Conservation (phyloP, 2,329 filamentous ascomycete genomes). For the Epicoccum sorghinum region DNA sequence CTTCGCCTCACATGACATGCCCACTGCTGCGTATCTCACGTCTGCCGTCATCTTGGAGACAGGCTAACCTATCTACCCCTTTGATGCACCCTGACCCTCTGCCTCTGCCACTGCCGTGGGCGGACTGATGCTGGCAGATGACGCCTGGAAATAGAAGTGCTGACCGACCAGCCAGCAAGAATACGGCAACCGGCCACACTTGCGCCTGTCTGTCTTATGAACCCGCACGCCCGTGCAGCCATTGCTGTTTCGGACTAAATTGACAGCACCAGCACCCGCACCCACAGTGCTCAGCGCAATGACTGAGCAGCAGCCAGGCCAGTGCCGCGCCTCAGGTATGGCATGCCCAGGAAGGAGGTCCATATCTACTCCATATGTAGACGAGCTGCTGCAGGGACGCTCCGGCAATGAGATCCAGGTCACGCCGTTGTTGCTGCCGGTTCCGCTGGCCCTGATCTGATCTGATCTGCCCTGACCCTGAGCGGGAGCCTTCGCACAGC, state of each 20-base stretch:
- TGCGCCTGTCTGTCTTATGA: slow-evolving; percentile 12
- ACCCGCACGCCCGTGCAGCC: slow-evolving; percentile 10
- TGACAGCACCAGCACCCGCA: slow-evolving; percentile 8
- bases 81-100: not conserved
- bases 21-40: not conserved
- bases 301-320: slow-evolving; percentile 11
- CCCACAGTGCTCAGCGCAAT: slow-evolving; percentile 8
- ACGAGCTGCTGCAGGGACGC: slow-evolving; percentile 24
- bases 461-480: not conserved
- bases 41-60: not conserved
- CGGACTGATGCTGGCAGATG: not conserved
- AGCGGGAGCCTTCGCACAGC: not conserved
- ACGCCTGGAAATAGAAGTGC: slow-evolving; percentile 11
- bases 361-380: not conserved
- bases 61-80: too few relatives aligned
- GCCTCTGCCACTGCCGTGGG: not conserved
- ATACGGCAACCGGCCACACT: not conserved
- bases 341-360: too few relatives aligned
- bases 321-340: too few relatives aligned
- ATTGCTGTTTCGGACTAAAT: slow-evolving; percentile 23
- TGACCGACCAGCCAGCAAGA: slow-evolving; percentile 11
- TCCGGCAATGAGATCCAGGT: slow-evolving; percentile 3
- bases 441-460: not conserved
- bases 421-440: slow-evolving; percentile 1
- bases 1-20: slow-evolving; percentile 11